phyloP scores from a whole-genome alignment of 305 asterid genomes.

The Solanum hybrid region DNA sequence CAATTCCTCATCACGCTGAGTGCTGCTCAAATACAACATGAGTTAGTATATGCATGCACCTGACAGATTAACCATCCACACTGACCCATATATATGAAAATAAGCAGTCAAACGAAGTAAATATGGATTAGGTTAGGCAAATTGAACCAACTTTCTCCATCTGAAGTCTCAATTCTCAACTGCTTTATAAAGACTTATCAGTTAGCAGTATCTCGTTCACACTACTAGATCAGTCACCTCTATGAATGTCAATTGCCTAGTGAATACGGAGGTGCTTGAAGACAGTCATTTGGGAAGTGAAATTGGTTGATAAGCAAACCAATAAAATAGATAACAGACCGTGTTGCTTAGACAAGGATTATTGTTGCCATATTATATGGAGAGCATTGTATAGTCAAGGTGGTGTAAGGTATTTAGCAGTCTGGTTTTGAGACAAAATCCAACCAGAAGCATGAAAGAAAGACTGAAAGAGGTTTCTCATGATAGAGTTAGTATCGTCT shows the following conservation, averaged over 20 bases:
- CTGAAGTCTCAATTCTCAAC: neutral
- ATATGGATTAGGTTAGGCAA: neutral
- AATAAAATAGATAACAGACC: neutral
- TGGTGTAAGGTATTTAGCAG: neutral
- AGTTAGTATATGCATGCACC: neutral
- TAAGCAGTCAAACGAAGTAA: neutral
- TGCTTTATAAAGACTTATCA: neutral
- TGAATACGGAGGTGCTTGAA: neutral
- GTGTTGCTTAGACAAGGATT: neutral
- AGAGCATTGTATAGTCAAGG: neutral
- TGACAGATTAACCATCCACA: neutral
- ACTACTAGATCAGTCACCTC: neutral
- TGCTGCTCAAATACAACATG: constrained; percentile 37
- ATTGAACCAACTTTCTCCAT: neutral
- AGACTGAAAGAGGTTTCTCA: neutral
- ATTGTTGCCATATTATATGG: neutral
- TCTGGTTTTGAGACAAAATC: neutral
- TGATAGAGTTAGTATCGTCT: neutral
- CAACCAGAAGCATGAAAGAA: neutral
- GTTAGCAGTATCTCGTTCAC: neutral
- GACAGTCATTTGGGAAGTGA: neutral
- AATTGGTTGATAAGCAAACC: neutral
- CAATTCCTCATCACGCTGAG: constrained; percentile 43
- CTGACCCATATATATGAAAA: neutral
- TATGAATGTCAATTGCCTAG: neutral